phyloP scores from a whole-genome alignment of 192 early-diverging fungal species.

The Umbelopsis isabellina region DNA sequence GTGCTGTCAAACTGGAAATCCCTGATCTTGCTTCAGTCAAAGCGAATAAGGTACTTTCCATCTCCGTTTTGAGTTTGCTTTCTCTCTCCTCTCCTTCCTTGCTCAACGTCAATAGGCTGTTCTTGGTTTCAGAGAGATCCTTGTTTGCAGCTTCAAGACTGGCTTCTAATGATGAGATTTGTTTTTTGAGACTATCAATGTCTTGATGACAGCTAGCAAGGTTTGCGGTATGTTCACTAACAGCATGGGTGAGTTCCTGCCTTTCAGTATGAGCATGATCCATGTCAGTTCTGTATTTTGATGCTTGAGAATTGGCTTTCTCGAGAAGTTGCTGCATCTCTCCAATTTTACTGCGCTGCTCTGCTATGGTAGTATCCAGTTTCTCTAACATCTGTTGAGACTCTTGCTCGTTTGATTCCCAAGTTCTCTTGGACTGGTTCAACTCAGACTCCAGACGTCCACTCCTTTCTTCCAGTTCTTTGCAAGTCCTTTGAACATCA shows the following conservation, averaged over 20 bases:
- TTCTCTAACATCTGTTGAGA: neutral
- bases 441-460: neutral
- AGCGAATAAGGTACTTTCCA: neutral
- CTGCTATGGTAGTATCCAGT: neutral
- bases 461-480: neutral
- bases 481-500: neutral
- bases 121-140: constrained; percentile 1
- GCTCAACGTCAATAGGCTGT: neutral
- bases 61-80: neutral
- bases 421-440: neutral
- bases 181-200: neutral
- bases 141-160: neutral
- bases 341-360: no score
- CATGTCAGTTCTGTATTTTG: neutral
- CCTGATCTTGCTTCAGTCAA: neutral
- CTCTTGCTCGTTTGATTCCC: neutral
- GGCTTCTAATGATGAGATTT: neutral
- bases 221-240: neutral
- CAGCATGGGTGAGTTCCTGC: neutral
- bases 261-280: neutral
- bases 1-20: neutral
- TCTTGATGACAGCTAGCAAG: neutral
- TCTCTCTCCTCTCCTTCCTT: constrained; percentile 12
- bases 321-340: no score
- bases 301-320: no score